Base-by-base conservation (phyloP, 2,329 filamentous ascomycete species). In the Colletotrichum musae region DNA sequence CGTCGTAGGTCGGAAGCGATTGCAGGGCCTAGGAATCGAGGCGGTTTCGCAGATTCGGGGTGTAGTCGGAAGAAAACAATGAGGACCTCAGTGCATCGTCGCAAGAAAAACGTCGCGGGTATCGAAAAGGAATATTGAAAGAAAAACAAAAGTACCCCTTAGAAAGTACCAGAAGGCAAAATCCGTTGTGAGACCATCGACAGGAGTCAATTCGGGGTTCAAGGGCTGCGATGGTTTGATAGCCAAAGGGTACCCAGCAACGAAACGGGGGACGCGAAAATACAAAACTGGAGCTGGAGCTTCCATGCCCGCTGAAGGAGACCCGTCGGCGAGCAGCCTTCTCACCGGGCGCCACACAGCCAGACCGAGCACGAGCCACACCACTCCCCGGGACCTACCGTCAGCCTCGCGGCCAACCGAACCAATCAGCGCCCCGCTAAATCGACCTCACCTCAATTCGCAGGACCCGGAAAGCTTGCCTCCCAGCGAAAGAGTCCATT, bases 391-490 rank as follows among this genome's bases (percentile, higher is more conserved):
- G 15, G 26, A 43, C 6, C 41, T 50, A 50, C 71, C 69, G 60
- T 64, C 74, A 77, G 78, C 78, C 79, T 81, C 69, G 77, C 73
- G 75, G 70, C 72, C 74, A 70, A 52, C 24, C 10, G 70, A 70
- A 36, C 80, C 80, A 82, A 83, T 83, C 77, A 81, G 67, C 74
- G 68, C 41, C 10, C 68, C 69, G 69, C 79, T 80, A 83, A 81
- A 80, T 80, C 75, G 77, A 80, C 80, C 76, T 82, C 79, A 77
- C 75, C 73, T 77, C 76, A 76, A 79, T 77, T 79, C 77, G 75
- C 72, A 71, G 70, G 54, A 26, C 57, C 68, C 36, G 62, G 64
- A 71, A 63, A 68, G 51, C 70, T 72, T 71, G 58, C 54, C 50
- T 52, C 47, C 57, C 45, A 56, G 50, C 39, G 58, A 67, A 16